phyloP scores from a whole-genome alignment of 257 asterid genomes.

The Ballota nigra region DNA sequence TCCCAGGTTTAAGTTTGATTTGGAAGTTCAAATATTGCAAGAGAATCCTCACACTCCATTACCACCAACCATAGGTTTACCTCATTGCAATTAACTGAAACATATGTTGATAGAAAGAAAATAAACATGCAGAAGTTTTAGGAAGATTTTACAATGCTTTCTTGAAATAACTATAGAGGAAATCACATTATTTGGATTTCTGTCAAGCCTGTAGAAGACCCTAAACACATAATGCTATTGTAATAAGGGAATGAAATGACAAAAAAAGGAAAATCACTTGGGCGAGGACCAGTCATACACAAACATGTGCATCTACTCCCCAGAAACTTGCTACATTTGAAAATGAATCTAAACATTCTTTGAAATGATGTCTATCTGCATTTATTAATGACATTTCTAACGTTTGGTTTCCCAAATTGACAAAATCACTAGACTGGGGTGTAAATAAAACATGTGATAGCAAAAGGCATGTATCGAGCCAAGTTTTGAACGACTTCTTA shows the following conservation, averaged over 20 bases:
- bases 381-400: not conserved
- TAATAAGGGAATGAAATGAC: not conserved
- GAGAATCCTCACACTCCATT: not conserved
- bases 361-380: not conserved
- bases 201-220: not conserved
- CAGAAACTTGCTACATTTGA: not conserved
- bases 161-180: not conserved
- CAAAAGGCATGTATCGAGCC: not conserved
- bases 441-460: not conserved
- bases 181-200: not conserved
- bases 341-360: not conserved
- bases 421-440: not conserved
- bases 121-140: not conserved
- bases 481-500: not conserved
- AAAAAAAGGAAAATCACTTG: not conserved
- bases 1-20: not conserved
- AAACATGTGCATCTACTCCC: not conserved
- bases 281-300: not conserved
- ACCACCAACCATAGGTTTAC: not conserved
- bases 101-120: not conserved
- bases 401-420: not conserved
- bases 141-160: not conserved
- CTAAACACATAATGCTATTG: not conserved
- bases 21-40: not conserved
- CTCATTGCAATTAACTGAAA: not conserved